Conservation (phyloP, 768 basidiomycete genomes). For the Collybiopsis confluens region DNA sequence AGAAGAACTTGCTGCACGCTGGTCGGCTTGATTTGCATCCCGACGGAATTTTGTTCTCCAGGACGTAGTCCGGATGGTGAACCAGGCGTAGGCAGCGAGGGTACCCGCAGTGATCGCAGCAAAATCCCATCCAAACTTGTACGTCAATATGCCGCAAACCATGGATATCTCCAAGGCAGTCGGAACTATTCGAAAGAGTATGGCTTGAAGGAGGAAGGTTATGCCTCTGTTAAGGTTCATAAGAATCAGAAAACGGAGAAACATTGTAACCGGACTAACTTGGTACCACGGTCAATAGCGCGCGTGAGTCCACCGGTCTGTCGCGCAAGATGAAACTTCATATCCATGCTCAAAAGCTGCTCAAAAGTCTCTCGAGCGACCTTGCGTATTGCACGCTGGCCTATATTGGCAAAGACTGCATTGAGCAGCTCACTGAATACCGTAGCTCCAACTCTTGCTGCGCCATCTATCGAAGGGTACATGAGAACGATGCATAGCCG, state of each 20-base stretch:
- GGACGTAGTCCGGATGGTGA: constrained; percentile 91
- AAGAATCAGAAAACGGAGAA: background rate
- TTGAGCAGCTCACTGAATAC: constrained; percentile 91
- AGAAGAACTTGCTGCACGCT: constrained; percentile 89
- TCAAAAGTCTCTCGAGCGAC: constrained; percentile 96
- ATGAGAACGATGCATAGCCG: background rate
- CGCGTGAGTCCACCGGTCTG: constrained; percentile 96
- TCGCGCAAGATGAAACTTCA: constrained; percentile 87
- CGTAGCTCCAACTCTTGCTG: constrained; percentile 84
- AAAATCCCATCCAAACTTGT: constrained; percentile 97
- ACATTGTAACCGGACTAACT: constrained; percentile 45
- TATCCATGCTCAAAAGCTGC: constrained; percentile 85
- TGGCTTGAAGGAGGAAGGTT: constrained; percentile 88
- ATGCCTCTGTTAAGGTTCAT: constrained; percentile 64
- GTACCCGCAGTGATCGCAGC: constrained; percentile 85
- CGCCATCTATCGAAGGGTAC: constrained; percentile 60
- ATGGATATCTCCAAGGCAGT: constrained; percentile 94
- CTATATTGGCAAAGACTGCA: constrained; percentile 93
- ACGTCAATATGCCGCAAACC: constrained; percentile 97
- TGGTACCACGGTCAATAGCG: constrained; percentile 96
- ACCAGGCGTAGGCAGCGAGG: constrained; percentile 93
- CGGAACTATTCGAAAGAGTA: constrained; percentile 92
- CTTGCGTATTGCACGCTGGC: constrained; percentile 89
- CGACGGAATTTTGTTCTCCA: constrained; percentile 97
- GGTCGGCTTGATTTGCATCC: constrained; percentile 94